Base-by-base conservation (phyloP, 2,329 filamentous ascomycete genomes). In the Parasarocladium wereldwijsianum region DNA sequence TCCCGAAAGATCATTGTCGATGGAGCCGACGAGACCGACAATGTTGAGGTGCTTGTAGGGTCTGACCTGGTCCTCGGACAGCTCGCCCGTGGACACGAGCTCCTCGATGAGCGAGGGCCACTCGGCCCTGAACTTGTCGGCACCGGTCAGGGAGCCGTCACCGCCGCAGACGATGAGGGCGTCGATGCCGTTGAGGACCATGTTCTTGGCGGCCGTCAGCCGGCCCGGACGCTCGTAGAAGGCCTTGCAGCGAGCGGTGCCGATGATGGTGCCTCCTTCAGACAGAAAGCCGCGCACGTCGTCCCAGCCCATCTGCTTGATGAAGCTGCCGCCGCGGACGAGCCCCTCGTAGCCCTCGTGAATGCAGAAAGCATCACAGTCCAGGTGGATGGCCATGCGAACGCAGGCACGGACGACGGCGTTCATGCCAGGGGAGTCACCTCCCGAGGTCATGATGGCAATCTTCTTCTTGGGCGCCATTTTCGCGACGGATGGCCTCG, bases 321-420 rank as follows among this genome's bases (percentile, higher is more conserved):
- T 96, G 58, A 87, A 73, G 49, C 85, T 68, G 26, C 84, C 85
- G 43, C 87, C 90, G 41, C 80, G 72, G 17, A 98, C 87, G 32
- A 98, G 67, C 24, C 90, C 90, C 49, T 96, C 85, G 58, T 98
- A 98, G 36, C 90, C 90, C 55, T 96, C 90, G 55, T 87, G 90
- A 50, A 90, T 63, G 43, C 76, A 82, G 45, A 71, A 90, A 36
- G 79, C 68, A 43, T 86, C 80, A 49, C 81, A 87, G 37, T 70
- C 76, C 54, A 81, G 71, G 53, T 90, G 75, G 42, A 96, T 83
- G 29, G 85, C 73, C 70, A 85, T 93, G 42, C 90, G 80, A 34
- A 98, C 82, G 17, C 93, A 81, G 29, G 86, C 84, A 37, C 86
- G 73, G 21, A 94, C 84, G 20, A 82, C 82, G 36, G 76, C 84